phyloP scores from a whole-genome alignment of 1,284 basidiomycete species.

The Pseudozyma tsukubaensis region DNA sequence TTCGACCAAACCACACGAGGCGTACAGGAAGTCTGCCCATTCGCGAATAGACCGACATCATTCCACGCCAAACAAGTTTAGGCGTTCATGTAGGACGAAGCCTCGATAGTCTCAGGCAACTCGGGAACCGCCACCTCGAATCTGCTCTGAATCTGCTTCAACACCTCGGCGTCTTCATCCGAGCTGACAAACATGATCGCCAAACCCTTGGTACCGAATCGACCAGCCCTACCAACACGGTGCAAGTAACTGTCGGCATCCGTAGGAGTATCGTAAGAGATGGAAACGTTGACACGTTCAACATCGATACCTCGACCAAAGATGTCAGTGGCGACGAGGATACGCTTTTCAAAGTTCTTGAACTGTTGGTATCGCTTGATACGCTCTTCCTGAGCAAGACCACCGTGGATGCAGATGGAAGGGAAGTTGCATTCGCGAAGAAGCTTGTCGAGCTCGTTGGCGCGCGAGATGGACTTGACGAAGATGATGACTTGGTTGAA shows the following conservation, averaged over 20 bases:
- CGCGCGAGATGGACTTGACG: constrained; percentile 96
- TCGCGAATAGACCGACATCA: no score
- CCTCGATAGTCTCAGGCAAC: constrained; percentile 90
- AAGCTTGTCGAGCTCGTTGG: constrained; percentile 94
- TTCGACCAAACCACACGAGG: no score
- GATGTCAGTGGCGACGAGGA: constrained; percentile 68
- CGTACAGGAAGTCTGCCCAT: no score
- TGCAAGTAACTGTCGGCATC: constrained; percentile 99
- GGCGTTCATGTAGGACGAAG: constrained; percentile 71
- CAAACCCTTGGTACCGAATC: constrained; percentile 99
- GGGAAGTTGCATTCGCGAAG: constrained; percentile 98
- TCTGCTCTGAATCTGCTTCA: constrained; percentile 87
- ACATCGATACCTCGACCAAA: constrained; percentile 69
- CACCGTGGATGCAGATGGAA: constrained; percentile 96
- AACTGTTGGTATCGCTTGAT: constrained; percentile 98
- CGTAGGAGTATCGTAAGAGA: constrained; percentile 81
- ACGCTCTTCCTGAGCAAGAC: constrained; percentile 91
- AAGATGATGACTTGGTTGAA: constrained; percentile 99
- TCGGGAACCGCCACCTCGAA: constrained; percentile 95
- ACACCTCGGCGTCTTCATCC: constrained; percentile 91
- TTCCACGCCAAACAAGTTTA: constrained; percentile 6
- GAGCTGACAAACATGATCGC: constrained; percentile 97
- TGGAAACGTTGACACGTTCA: constrained; percentile 68
- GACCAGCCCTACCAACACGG: constrained; percentile 97
- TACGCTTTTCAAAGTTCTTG: constrained; percentile 99